Conservation (phyloP, 1,284 basidiomycete species). For the Trichosporon sp. region DNA sequence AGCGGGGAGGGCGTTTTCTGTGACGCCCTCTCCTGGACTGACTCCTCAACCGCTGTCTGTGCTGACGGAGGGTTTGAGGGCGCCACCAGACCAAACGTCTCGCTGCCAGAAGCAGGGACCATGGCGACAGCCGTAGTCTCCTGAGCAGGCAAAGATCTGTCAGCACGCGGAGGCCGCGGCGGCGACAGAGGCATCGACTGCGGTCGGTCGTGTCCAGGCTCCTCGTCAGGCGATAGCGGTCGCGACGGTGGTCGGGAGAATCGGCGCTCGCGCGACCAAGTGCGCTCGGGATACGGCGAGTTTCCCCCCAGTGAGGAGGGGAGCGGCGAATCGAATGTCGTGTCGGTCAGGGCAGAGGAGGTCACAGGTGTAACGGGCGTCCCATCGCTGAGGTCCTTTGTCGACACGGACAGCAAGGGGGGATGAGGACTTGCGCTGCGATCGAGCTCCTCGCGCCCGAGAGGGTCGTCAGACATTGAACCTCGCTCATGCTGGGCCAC, state of each 20-base stretch:
- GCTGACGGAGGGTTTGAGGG: not conserved
- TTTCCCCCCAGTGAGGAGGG: not conserved
- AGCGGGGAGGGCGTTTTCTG: not conserved
- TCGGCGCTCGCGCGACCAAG: not conserved
- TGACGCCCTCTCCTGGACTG: not conserved
- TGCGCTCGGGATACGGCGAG: not conserved
- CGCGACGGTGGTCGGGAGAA: not conserved
- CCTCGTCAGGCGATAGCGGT: not conserved
- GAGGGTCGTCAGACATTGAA: not conserved
- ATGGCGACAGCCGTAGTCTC: too few relatives aligned
- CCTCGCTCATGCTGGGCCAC: not conserved
- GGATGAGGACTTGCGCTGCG: not conserved
- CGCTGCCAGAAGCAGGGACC: not conserved
- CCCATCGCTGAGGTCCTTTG: conserved; percentile 1
- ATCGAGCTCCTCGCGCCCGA: not conserved
- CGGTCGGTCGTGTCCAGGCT: not conserved
- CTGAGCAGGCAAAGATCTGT: not conserved
- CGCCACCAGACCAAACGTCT: not conserved
- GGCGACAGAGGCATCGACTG: not conserved
- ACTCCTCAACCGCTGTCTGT: not conserved
- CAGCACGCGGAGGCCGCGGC: not conserved
- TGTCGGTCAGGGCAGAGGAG: not conserved
- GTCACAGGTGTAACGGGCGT: not conserved
- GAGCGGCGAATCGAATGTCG: not conserved
- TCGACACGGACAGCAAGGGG: not conserved